Evolutionary conservation across 2,329 filamentous ascomycete genomes (phyloP), one percentile per base, ranked within the genome.

Genomic region (Ceratocystis huliohia): DNA sequence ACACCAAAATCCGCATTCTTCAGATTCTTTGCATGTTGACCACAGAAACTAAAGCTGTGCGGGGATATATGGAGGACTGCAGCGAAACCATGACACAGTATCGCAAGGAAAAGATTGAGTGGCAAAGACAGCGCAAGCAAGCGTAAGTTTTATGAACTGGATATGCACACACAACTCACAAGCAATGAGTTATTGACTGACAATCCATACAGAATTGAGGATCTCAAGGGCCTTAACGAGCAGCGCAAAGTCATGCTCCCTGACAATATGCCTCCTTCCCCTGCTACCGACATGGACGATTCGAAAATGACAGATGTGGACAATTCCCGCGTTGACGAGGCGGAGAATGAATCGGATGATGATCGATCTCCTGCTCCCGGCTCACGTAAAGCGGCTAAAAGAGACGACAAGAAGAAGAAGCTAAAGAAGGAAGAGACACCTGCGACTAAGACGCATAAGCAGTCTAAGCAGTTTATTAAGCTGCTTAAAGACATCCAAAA

Each of bases 91-190:
- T 97, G 92, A 99, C 94, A 1, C 85, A 86, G 65, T 91, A 95
- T 73, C 87, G 94, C 63, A 99, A 99, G 75, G 89, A 95, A 74
- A 96, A 96, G 78, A 96, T 96, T 69, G 90, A 96, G 70, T 88
- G 86, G 76, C 93, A 97, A 76, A 84, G 91, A 70, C 84, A 88
- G 71, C 86, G 88, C 69, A 86, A 86, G 70, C 80, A 83, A 74
- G 78, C 80, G 83, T 86, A 78, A 75, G 84, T 81, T 50, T 13
- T 59, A 48, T 8, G 6, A 62, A 48, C 41, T 25, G 8, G 5
- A 37, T 28, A 48, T 48, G 8, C 8, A 17, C 10, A 13, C 7
- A 7, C 22, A 53, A 53, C 22, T 22, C 7, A 61, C 48, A 17
- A 46, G 25, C 33, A 25, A 15, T n/a, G 6, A 64, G 25, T 20